Conservation (phyloP, 2,329 filamentous ascomycete species). For the Ascochyta fabae region DNA sequence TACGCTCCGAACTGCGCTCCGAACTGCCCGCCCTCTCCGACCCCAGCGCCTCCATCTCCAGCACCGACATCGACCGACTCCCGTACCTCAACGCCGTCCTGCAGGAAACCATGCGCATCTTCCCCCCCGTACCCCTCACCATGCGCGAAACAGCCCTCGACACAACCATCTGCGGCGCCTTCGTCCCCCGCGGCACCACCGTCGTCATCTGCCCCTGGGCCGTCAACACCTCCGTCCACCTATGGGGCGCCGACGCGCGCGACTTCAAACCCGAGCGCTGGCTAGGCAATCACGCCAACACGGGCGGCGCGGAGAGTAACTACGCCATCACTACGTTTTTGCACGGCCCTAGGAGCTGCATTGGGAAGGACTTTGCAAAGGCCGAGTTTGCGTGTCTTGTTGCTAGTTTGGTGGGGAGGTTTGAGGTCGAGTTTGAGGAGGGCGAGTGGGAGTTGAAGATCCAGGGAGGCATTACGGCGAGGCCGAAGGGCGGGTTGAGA, state of each 20-base stretch:
- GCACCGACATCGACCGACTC: conserved; percentile 70
- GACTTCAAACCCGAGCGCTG: conserved; percentile 76
- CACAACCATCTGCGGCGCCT: conserved; percentile 69
- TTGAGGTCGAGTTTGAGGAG: conserved; percentile 72
- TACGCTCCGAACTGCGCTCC: conserved; percentile 59
- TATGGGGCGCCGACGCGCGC: conserved; percentile 79
- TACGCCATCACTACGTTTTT: conserved; percentile 83
- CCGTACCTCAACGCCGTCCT: conserved; percentile 79
- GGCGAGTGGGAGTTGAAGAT: conserved; percentile 65
- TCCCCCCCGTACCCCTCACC: conserved; percentile 74
- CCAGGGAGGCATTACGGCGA: conserved; percentile 72
- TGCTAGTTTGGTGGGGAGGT: conserved; percentile 77
- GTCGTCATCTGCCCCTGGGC: conserved; percentile 70
- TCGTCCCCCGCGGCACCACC: conserved; percentile 73
- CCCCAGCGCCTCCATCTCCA: conserved; percentile 53
- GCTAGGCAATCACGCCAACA: conserved; percentile 58
- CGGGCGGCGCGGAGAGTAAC: conserved; percentile 76
- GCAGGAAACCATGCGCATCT: conserved; percentile 77
- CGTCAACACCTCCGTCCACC: conserved; percentile 69
- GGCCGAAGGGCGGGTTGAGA: conserved; percentile 74
- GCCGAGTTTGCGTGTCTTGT: conserved; percentile 85
- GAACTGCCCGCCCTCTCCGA: conserved; percentile 53
- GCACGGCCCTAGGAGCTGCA: conserved; percentile 85
- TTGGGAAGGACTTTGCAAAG: conserved; percentile 80
- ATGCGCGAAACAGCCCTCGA: conserved; percentile 69